Conservation (phyloP, 805 yeast species). For the Pichia scutulata region DNA sequence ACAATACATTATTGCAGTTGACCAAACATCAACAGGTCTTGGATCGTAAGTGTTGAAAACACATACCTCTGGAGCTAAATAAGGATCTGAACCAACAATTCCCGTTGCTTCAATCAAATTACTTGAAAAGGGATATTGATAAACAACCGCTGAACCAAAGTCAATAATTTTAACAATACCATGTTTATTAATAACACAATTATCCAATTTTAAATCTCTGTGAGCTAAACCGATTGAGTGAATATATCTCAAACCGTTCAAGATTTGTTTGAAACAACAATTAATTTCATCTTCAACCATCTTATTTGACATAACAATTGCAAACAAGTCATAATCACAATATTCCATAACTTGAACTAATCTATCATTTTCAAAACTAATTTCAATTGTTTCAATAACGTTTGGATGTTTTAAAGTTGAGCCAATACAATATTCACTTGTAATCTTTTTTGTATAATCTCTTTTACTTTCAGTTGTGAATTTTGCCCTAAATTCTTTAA, state of each 20-base stretch:
- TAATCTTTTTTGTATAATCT: conserved; percentile 86
- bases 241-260: conserved; percentile 73
- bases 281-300: conserved; percentile 74
- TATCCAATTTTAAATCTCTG: conserved; percentile 85
- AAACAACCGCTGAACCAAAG: conserved; percentile 90
- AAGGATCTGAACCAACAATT: conserved; percentile 84
- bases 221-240: conserved; percentile 86
- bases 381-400: conserved; percentile 85
- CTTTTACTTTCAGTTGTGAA: conserved; percentile 66
- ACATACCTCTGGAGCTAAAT: conserved; percentile 87
- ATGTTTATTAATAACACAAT: conserved; percentile 74
- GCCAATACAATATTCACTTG: conserved; percentile 92
- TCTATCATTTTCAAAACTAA: conserved; percentile 79
- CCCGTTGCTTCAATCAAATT: conserved; percentile 72
- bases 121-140: conserved; percentile 75
- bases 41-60: conserved; percentile 81
- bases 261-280: conserved; percentile 84
- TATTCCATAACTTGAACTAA: conserved; percentile 91
- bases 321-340: conserved; percentile 87
- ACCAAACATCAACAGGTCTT: conserved; percentile 91
- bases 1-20: conserved; percentile 82
- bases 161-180: conserved; percentile 90
- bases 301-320: conserved; percentile 88
- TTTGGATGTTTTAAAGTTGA: conserved; percentile 84
- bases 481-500: conserved; percentile 81